Evolutionary conservation across 2,329 filamentous ascomycete species (phyloP).

Genomic region (Beauveria sp.): DNA sequence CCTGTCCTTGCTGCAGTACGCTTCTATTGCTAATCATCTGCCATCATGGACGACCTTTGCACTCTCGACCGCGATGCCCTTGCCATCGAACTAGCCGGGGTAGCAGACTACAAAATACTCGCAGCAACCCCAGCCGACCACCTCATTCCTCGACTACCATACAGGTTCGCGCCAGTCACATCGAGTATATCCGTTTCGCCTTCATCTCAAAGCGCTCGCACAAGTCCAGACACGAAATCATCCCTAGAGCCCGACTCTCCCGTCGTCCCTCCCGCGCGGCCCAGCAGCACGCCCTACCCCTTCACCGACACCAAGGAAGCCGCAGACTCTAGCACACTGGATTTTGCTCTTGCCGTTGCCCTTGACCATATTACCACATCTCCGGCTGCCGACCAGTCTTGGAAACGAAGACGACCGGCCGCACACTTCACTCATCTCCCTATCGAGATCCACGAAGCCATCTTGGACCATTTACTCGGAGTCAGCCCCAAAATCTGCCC

Average conservation of each 20-base stretch:
- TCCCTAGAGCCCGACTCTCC: background rate
- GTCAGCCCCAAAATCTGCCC: slow-evolving; percentile 51
- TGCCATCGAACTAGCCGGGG: too few species aligned
- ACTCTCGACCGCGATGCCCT: background rate
- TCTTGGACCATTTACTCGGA: slow-evolving; percentile 64
- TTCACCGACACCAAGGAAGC: slow-evolving; percentile 35
- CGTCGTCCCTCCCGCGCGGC: slow-evolving; percentile 34
- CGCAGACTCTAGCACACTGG: slow-evolving; percentile 22
- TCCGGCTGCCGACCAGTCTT: background rate
- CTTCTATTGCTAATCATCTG: background rate
- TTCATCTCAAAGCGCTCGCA: background rate
- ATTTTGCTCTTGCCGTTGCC: slow-evolving; percentile 20
- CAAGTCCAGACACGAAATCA: background rate
- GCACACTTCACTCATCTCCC: slow-evolving; percentile 47
- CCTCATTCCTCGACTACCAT: background rate
- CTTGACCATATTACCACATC: slow-evolving; percentile 5
- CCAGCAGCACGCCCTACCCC: slow-evolving; percentile 54
- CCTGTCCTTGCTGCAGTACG: background rate
- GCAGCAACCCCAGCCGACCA: background rate
- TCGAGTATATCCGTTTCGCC: background rate
- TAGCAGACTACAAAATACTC: background rate
- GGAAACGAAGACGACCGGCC: slow-evolving; percentile 13
- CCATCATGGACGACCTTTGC: slow-evolving; percentile 1
- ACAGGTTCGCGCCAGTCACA: background rate
- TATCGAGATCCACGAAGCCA: slow-evolving; percentile 63